These are phyloP conservation scores for Cercospora janseana DNA, from an alignment of 2,329 filamentous ascomycete genomes.

Conservation along the genomic window DNA sequence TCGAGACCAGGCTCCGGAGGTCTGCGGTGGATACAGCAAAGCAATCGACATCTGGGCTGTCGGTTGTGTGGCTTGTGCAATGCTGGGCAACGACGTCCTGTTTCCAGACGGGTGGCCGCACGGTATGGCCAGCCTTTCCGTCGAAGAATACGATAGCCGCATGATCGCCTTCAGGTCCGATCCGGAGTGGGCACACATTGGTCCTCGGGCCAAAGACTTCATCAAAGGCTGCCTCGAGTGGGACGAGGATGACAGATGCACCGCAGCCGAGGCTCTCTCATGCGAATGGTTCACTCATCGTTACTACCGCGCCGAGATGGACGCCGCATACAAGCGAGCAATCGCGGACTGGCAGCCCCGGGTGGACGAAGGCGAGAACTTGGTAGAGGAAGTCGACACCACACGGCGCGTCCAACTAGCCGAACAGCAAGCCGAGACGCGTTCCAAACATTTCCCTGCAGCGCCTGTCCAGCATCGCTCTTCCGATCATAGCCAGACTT, in stretches of 20 bases:
- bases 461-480: neutral
- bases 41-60: slow-evolving; percentile 63
- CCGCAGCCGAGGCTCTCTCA: slow-evolving; percentile 52
- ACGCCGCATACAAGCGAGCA: slow-evolving; percentile 51
- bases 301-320: slow-evolving; percentile 48
- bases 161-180: neutral
- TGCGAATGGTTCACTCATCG: slow-evolving; percentile 58
- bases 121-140: slow-evolving; percentile 35
- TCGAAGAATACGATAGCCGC: slow-evolving; percentile 44
- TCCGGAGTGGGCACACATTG: slow-evolving; percentile 41
- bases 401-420: slow-evolving; percentile 11
- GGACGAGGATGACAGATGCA: slow-evolving; percentile 52
- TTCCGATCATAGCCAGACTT: neutral
- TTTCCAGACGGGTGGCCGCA: slow-evolving; percentile 40
- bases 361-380: slow-evolving; percentile 5
- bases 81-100: slow-evolving; percentile 53
- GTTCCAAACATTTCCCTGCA: slow-evolving; percentile 18
- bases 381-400: slow-evolving; percentile 25
- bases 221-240: slow-evolving; percentile 52
- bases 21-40: slow-evolving; percentile 52
- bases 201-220: slow-evolving; percentile 52
- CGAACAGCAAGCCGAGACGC: slow-evolving; percentile 2
- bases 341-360: slow-evolving; percentile 52
- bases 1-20: slow-evolving; percentile 21
- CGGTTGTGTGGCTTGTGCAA: slow-evolving; percentile 53